phyloP scores from a whole-genome alignment of 441 rosid species.

The Metrosideros polymorpha region DNA sequence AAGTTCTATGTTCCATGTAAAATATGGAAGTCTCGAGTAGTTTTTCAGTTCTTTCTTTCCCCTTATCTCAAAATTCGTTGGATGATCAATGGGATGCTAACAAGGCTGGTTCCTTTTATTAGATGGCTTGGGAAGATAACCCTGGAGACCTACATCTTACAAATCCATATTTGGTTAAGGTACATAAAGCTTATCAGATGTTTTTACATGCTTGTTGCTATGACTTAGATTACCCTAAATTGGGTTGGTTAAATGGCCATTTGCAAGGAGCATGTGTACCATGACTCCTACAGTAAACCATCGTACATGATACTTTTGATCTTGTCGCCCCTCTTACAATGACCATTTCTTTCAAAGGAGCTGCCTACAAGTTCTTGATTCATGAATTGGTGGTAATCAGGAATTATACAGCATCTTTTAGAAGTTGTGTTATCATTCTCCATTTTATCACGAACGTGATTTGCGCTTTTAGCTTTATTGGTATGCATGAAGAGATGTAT shows the following conservation, averaged over 20 bases:
- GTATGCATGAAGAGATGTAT: neutral
- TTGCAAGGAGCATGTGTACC: neutral
- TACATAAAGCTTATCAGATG: conserved; percentile 8
- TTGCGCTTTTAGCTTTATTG: neutral
- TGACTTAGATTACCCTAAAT: neutral
- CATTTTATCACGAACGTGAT: neutral
- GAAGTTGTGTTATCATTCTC: neutral
- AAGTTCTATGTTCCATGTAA: neutral
- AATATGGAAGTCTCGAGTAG: neutral
- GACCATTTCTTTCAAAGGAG: neutral
- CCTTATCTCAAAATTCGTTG: neutral
- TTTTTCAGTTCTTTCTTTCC: neutral
- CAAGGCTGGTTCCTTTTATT: conserved; percentile 7
- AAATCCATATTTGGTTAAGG: conserved; percentile 99
- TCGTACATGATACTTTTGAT: neutral
- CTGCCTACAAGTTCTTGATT: neutral
- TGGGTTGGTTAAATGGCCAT: neutral
- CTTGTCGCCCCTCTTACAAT: neutral
- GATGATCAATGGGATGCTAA: neutral
- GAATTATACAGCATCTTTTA: neutral
- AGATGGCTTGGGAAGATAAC: conserved; percentile 99
- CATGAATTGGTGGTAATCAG: neutral
- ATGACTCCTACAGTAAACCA: neutral
- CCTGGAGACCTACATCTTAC: conserved; percentile 93
- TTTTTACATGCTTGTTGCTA: neutral